Conservation (phyloP, 805 yeast genomes). For the Yarrowia sp. region DNA sequence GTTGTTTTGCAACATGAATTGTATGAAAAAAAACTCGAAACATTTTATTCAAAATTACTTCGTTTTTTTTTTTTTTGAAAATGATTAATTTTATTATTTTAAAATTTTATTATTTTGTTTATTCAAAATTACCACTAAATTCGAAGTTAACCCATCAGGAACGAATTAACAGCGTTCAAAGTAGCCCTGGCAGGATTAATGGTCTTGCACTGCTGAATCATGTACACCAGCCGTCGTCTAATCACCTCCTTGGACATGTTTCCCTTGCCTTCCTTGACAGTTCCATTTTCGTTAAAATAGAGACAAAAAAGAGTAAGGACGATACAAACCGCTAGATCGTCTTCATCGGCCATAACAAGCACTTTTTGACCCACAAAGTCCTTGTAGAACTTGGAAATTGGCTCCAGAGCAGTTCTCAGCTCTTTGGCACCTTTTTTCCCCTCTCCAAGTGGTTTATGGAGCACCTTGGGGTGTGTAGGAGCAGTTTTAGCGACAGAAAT, state of each 20-base stretch:
- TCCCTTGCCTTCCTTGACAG: background rate
- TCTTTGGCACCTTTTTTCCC: conserved; percentile 65
- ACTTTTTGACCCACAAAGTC: conserved; percentile 32
- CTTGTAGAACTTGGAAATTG: conserved; percentile 38
- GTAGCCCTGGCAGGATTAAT: conserved; percentile 78
- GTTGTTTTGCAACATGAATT: no score
- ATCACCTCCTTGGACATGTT: conserved; percentile 47
- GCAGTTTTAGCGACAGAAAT: background rate
- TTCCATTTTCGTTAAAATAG: conserved; percentile 45
- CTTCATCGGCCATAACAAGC: conserved; percentile 55
- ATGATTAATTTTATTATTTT: no score
- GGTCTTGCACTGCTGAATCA: conserved; percentile 45
- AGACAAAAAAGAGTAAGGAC: conserved; percentile 51
- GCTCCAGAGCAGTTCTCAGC: conserved; percentile 49
- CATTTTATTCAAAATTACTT: no score
- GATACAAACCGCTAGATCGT: conserved; percentile 64
- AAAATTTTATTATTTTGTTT: no score
- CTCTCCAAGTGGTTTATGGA: conserved; percentile 30
- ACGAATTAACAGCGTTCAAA: conserved; percentile 64
- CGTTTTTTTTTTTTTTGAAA: no score
- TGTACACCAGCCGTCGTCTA: conserved; percentile 51
- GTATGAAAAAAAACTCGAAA: no score
- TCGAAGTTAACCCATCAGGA: conserved; percentile 47
- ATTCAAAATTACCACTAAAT: no score
- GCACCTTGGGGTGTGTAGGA: background rate